Base-by-base conservation (phyloP, 441 rosid genomes). In the Syzygium syzygioides region DNA sequence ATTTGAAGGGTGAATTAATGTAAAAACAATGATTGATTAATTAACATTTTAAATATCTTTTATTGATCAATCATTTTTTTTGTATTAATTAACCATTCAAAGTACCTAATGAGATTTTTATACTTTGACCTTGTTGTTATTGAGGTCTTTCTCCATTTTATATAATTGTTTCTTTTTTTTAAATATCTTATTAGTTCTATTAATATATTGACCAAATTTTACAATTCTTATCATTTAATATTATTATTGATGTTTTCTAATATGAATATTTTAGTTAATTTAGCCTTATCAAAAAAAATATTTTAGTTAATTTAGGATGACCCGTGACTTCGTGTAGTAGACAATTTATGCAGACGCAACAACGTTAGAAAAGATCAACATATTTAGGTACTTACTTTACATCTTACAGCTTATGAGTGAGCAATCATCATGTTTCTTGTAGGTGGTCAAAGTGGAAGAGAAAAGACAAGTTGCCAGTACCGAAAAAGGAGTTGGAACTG, bases 321-420 rank as follows among this genome's bases (percentile, higher is more conserved):
- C 48, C 68, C 1, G 19, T 14, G 3, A 62, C 19, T 59, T 62
- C 10, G 68, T 62, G 0, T n/a, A 0, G 34, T 14, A 62, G 68
- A 14, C 68, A 62, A 0, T 62, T 26, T 62, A 62, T 28, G 68
- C 68, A n/a, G 0, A 62, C 0, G 3, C 19, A 0, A 6, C 19
- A 28, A 62, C 19, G 5, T 14, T 7, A 14, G 68, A 0, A 62
- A n/a, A n/a, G 34, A n/a, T 62, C 68, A 28, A 1, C 32, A 0
- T 0, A 13, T 6, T 5, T 1, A 60, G 32, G 9, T 1, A 9
- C 32, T 28, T 60, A 1, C 32, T 28, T 6, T 0, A 0, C 17
- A 60, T 62, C 19, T 14, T 62, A n/a, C 19, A 0, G 68, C 34
- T n/a, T n/a, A n/a, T 14, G 0, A 62, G 4, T 6, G 32, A n/a